These are phyloP conservation scores for Filobasidium floriforme DNA, from an alignment of 768 basidiomycete species.

Conservation along the genomic window DNA sequence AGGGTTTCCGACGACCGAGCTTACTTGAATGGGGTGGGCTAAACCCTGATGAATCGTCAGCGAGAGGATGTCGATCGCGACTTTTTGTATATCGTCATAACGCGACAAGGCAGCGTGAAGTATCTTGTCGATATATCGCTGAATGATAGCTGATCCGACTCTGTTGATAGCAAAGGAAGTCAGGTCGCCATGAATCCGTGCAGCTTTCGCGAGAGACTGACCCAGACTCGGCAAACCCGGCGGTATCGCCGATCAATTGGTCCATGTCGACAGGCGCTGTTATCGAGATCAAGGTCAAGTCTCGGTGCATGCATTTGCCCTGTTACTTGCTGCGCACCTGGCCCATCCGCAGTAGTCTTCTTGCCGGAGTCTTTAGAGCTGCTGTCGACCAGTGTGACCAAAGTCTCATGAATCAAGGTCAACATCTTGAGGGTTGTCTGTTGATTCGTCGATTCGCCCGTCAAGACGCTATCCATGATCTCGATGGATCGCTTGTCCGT, in stretches of 20 bases:
- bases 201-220: slow-evolving; percentile 45
- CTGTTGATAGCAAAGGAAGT: slow-evolving; percentile 47
- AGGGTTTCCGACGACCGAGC: slow-evolving; percentile 22
- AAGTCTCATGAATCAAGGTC: slow-evolving; percentile 12
- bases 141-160: slow-evolving; percentile 87
- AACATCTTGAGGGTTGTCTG: slow-evolving; percentile 55
- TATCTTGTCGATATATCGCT: slow-evolving; percentile 79
- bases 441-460: slow-evolving; percentile 60
- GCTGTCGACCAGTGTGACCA: neutral
- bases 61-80: slow-evolving; percentile 80
- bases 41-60: slow-evolving; percentile 93
- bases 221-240: slow-evolving; percentile 96
- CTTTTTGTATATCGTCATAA: slow-evolving; percentile 62
- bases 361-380: neutral
- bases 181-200: neutral
- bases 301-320: neutral
- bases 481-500: slow-evolving; percentile 65
- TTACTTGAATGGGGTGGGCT: slow-evolving; percentile 83
- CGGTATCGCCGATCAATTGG: slow-evolving; percentile 87
- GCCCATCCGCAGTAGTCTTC: neutral
- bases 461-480: slow-evolving; percentile 86
- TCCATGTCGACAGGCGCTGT: slow-evolving; percentile 64
- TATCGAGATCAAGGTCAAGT: neutral
- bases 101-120: slow-evolving; percentile 70
- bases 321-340: neutral